Evolutionary conservation across 106 monocot genomes (phyloP).

Genomic region (Gastrodia elata): DNA sequence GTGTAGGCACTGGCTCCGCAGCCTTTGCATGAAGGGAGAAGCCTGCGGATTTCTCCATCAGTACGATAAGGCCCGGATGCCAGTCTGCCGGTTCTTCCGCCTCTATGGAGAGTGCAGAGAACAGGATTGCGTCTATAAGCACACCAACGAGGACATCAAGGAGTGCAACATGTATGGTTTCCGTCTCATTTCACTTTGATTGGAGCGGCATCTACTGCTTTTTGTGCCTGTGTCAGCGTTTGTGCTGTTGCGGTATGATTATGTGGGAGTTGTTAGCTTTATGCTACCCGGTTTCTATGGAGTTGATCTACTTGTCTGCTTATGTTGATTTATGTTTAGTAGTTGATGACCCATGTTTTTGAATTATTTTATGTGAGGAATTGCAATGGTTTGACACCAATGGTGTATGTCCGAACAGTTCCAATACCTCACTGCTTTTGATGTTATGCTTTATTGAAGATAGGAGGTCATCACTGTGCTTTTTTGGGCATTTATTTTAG

Average conservation of each 20-base stretch:
- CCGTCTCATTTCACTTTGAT: background rate
- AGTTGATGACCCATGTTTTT: background rate
- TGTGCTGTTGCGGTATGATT: conserved; percentile 3
- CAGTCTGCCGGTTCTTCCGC: conserved; percentile 88
- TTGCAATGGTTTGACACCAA: background rate
- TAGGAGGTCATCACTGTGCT: background rate
- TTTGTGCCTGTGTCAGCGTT: no score
- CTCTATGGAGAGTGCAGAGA: conserved; percentile 91
- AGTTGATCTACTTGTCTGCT: background rate
- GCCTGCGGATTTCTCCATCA: conserved; percentile 95
- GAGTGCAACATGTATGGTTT: conserved; percentile 92
- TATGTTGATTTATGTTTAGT: background rate
- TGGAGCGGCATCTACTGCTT: background rate
- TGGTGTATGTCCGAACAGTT: background rate
- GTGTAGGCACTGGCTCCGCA: conserved; percentile 92
- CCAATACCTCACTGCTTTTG: background rate
- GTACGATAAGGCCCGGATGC: conserved; percentile 97
- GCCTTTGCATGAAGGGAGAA: conserved; percentile 97
- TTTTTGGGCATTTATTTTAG: background rate
- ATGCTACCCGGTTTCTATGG: background rate
- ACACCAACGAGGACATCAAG: conserved; percentile 94
- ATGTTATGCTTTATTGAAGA: conserved; percentile 2
- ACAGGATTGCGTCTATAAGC: conserved; percentile 98
- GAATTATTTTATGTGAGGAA: background rate
- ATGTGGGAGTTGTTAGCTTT: background rate